phyloP scores from a whole-genome alignment of 164 flowering plant genomes.

The Nymphaea colorata region DNA sequence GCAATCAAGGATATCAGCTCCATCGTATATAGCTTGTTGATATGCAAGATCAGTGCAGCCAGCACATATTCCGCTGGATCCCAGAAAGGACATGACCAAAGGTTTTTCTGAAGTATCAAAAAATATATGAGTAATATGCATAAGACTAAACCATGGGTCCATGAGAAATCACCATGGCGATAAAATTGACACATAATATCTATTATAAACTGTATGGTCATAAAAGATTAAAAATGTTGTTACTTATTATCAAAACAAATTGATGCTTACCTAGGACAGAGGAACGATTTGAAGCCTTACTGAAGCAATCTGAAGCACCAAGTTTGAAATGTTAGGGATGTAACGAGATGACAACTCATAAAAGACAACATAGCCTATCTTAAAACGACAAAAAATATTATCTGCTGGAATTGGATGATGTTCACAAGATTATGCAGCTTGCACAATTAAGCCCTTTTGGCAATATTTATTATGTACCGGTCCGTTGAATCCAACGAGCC shows the following conservation, averaged over 20 bases:
- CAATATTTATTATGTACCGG: no score
- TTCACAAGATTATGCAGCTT: no score
- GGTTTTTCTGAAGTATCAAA: conserved; percentile 32
- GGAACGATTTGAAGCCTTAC: not conserved
- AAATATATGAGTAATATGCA: not conserved
- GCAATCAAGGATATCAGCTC: conserved; percentile 79
- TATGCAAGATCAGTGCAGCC: conserved; percentile 81
- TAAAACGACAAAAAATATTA: no score
- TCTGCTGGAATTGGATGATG: no score
- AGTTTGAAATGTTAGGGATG: not conserved
- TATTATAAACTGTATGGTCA: no score
- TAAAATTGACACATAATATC: not conserved
- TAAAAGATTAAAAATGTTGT: not conserved
- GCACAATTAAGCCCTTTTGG: no score
- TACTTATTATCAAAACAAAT: no score
- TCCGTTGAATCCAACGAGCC: no score
- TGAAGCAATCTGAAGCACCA: not conserved
- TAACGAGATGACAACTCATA: not conserved
- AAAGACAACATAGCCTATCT: no score
- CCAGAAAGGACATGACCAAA: conserved; percentile 55
- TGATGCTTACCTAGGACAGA: not conserved
- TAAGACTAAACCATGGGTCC: not conserved
- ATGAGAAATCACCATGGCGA: not conserved
- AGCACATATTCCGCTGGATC: conserved; percentile 89
- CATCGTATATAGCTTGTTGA: conserved; percentile 62